A percentile compares a stretch with the other conserved stretches of the same genome.
These are phyloP conservation scores for Mucor lusitanicus DNA, from an alignment of 371 early-diverging fungal genomes.

Conservation along the genomic window DNA sequence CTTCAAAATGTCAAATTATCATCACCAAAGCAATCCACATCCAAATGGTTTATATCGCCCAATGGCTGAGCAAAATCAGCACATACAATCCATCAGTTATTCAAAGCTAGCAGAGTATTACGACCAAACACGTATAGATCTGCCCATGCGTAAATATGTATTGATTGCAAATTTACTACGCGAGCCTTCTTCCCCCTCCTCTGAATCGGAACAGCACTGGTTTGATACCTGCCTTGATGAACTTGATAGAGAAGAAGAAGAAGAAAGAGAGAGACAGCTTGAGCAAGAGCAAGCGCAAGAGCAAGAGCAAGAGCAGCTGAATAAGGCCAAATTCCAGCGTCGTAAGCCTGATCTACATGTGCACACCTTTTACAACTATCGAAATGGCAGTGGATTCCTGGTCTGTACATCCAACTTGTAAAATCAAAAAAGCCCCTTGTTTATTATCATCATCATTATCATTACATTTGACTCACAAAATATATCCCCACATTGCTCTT, in stretches of 20 bases:
- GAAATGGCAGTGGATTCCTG: constrained; percentile 17
- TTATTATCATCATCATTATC: background rate
- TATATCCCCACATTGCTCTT: background rate
- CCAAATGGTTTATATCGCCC: background rate
- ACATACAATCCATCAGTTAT: constrained; percentile 20
- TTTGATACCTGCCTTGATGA: constrained; percentile 26
- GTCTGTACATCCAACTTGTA: constrained; percentile 15
- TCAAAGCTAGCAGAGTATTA: constrained; percentile 26
- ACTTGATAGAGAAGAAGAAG: constrained; percentile 13
- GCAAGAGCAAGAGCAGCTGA: background rate
- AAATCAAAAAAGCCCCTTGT: background rate
- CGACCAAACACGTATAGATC: constrained; percentile 22
- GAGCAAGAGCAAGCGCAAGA: background rate
- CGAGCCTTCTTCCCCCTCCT: background rate
- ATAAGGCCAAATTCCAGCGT: background rate
- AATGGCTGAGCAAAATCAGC: background rate
- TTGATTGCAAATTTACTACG: constrained; percentile 28
- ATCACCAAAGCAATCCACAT: background rate
- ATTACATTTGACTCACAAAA: background rate
- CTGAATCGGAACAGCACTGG: constrained; percentile 21
- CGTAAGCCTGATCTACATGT: constrained; percentile 9
- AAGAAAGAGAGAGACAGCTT: background rate
- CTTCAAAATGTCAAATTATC: background rate
- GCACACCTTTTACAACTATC: constrained; percentile 19
- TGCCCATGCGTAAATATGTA: constrained; percentile 29